Base-by-base conservation (phyloP, 768 basidiomycete genomes). In the Agaricus subrufescens region DNA sequence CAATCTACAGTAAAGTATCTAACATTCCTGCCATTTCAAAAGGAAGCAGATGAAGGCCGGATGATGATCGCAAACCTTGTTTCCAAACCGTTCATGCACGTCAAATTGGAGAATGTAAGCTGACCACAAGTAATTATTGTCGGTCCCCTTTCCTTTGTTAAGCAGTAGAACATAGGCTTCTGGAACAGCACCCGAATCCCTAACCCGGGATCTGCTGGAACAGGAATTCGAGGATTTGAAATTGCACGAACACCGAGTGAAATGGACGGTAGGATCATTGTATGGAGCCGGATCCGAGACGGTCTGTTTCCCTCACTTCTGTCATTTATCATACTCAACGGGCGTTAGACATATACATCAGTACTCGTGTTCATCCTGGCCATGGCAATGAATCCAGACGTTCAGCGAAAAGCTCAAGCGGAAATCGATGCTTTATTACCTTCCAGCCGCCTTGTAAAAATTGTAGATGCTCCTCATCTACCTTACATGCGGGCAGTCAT, bases 11-110 rank as follows among this genome's bases (percentile, higher is more conserved):
- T 46, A 25, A 15, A 46, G 29, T 27, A 46, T 27, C 29, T 46
- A 1, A 74, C 75, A 57, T 81, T 82, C 77, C 61, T 84, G 26
- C 83, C 84, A 70, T 0, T 86, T 84, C 70, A 73, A 81, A 61
- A 62, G 66, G 29, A 67, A 8, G 84, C 80, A 2, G 61, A 64
- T 0, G 61, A 66, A 39, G 84, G 82, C 79, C 66, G 69, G 19
- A 62, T 64, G 40, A 60, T 68, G 10, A 67, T 71, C 27, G 54
- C 70, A 5, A 63, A 70, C 23, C 71, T 78, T 64, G 62, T 70
- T 7, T 67, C 75, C 12, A 54, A 65, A 11, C 79, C 80, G 0
- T 79, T 65, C 25, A 23, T 27, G n/a, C 54, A 55, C 6, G 54
- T 45, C 30, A 42, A 56, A 25, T 12, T 14, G 10, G 30, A 52